A percentile compares a stretch with the other conserved stretches of the same genome.
Evolutionary conservation across 495 filamentous ascomycete genomes (phyloP).

Genomic region (Articulospora tetracladia): DNA sequence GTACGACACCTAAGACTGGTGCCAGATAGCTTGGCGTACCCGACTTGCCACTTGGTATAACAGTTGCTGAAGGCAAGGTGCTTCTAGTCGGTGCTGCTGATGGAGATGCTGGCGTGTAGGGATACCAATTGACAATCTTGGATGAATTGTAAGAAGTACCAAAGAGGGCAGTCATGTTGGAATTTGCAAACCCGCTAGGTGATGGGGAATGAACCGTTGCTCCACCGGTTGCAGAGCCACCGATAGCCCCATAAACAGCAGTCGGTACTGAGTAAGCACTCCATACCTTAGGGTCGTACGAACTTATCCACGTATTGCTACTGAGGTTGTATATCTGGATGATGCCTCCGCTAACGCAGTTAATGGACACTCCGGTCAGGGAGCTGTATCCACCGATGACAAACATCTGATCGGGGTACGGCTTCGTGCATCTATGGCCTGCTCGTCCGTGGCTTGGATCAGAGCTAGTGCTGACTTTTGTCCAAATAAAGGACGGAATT

Average conservation of each 20-base stretch:
- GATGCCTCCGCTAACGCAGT: constrained; percentile 48
- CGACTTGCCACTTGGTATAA: not conserved
- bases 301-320: constrained; percentile 47
- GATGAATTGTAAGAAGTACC: constrained; percentile 47
- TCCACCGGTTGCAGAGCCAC: constrained; percentile 56
- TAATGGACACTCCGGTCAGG: constrained; percentile 9
- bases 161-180: constrained; percentile 50
- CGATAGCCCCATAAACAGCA: constrained; percentile 53
- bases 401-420: constrained; percentile 73
- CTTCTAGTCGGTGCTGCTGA: constrained; percentile 1
- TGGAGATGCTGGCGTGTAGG: constrained; percentile 37
- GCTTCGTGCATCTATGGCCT: constrained; percentile 60
- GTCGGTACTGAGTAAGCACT: constrained; percentile 59
- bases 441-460: constrained; percentile 45
- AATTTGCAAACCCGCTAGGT: constrained; percentile 47
- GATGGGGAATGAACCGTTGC: constrained; percentile 41
- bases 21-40: constrained; percentile 57
- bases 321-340: constrained; percentile 65
- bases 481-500: constrained; percentile 75
- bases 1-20: constrained; percentile 62
- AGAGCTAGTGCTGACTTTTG: constrained; percentile 47
- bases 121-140: constrained; percentile 53
- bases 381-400: constrained; percentile 53
- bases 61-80: constrained; percentile 4
- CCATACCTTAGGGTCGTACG: constrained; percentile 57